phyloP scores from a whole-genome alignment of 2,329 filamentous ascomycete genomes.

The Neonectria neomacrospora region DNA sequence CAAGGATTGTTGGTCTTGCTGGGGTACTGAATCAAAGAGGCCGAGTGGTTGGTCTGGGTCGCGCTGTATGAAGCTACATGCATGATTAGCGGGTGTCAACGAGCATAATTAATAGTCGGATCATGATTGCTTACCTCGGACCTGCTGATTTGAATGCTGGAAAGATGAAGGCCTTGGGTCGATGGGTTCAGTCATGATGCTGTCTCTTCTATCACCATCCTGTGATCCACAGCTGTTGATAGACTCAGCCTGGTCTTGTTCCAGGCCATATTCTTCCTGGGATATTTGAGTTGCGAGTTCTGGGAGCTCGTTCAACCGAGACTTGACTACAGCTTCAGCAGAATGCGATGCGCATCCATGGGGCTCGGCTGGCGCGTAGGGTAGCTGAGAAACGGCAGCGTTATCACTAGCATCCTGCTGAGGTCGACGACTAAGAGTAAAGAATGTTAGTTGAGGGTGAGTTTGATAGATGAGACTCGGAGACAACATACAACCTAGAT shows the following conservation, averaged over 20 bases:
- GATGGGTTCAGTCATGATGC: conserved; percentile 14
- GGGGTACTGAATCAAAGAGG: conserved; percentile 2
- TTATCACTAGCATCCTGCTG: conserved; percentile 20
- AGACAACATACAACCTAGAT: conserved; percentile 24
- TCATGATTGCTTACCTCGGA: conserved; percentile 6
- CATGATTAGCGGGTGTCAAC: not conserved
- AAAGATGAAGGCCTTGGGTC: not conserved
- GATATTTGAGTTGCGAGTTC: not conserved
- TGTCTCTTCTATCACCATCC: conserved; percentile 17
- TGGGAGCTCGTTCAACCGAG: conserved; percentile 20
- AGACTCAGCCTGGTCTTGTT: conserved; percentile 1
- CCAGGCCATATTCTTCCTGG: not conserved
- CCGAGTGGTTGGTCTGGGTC: not conserved
- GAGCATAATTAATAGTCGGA: no score
- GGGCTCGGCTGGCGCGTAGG: conserved; percentile 15
- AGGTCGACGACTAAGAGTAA: conserved; percentile 10
- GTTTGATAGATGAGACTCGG: not conserved
- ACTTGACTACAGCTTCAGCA: conserved; percentile 30
- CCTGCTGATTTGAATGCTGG: conserved; percentile 1
- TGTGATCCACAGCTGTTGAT: not conserved
- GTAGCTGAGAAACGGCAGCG: conserved; percentile 15
- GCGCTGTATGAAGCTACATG: conserved; percentile 4
- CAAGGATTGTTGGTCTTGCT: conserved; percentile 6
- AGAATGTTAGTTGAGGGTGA: not conserved
- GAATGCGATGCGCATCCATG: conserved; percentile 19